These are phyloP conservation scores for Gastrolobium villosum DNA, from an alignment of 306 rosid genomes.

Conservation along the genomic window DNA sequence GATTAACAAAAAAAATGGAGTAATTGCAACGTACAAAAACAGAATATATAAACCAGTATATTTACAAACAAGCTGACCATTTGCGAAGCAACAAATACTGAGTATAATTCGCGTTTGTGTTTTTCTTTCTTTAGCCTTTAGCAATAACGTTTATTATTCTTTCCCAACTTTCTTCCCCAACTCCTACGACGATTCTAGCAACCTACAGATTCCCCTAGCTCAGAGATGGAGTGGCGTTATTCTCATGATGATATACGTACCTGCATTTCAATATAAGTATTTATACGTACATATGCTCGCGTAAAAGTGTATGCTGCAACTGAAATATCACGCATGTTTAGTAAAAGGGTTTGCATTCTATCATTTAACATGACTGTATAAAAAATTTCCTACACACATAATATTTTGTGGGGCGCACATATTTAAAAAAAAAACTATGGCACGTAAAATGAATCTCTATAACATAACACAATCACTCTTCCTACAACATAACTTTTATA, in stretches of 20 bases:
- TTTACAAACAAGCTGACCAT: neutral
- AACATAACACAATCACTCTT: no score
- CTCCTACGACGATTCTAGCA: constrained; percentile 49
- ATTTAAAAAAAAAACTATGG: no score
- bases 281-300: neutral
- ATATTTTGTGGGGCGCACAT: no score
- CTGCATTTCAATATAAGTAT: neutral
- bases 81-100: neutral
- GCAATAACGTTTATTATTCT: constrained; percentile 34
- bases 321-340: constrained; percentile 11
- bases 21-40: neutral
- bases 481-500: no score
- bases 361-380: no score
- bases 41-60: neutral
- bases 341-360: no score
- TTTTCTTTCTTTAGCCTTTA: constrained; percentile 34
- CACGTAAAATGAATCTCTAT: no score
- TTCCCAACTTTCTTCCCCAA: constrained; percentile 40
- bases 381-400: no score
- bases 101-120: constrained; percentile 15
- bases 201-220: constrained; percentile 53
- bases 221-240: constrained; percentile 42
- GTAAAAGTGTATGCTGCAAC: neutral
- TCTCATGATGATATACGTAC: neutral
- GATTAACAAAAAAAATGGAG: neutral